Base-by-base conservation (phyloP, 2,329 filamentous ascomycete genomes). In the Setomelanomma holmii region DNA sequence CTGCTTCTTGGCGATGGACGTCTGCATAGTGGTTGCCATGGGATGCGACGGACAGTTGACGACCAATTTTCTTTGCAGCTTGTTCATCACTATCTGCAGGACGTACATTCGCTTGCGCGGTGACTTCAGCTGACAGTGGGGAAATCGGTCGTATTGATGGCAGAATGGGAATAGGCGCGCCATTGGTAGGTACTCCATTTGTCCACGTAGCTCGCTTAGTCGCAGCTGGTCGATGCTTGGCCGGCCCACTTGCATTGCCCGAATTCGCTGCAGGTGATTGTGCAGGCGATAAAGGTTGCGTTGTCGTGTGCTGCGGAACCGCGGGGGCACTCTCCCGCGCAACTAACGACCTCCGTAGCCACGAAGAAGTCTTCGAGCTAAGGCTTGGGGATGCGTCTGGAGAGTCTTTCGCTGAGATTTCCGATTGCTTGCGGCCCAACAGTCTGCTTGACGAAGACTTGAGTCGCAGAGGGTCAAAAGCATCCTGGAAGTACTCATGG, bases 321-420 rank as follows among this genome's bases (percentile, higher is more conserved):
- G 83, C 80, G 47, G 90, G 88, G 10, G 85, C 80, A 62, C 82
- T 87, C 40, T 89, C 87, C 53, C 90, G 85, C 51, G 89, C 89
- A 68, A 97, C 96, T 51, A 99, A 82, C 11, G 95, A 98, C 73
- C 96, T 92, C 61, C 95, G 86, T 78, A 99, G 97, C 95, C 95
- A 99, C 0, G 93, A 79, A 3, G 79, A 98, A 20, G 90, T 90
- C 78, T 97, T 97, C 4, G 90, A 85, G 1, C 88, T 84, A 16
- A 89, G 82, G 7, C 78, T 80, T 40, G 88, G 81, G 0, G 82
- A 82, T 0, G 79, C 76, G 1, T 86, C 84, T 1, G 82, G 79
- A 41, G 81, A 80, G 57, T 88, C 69, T 45, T 69, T 86, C 69
- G 82, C 82, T 68, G 84, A 86, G 49, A 96, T 79, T 61, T 96